Conservation (phyloP, 2,329 filamentous ascomycete species). For the Phaeosphaeriaceae sp. region DNA sequence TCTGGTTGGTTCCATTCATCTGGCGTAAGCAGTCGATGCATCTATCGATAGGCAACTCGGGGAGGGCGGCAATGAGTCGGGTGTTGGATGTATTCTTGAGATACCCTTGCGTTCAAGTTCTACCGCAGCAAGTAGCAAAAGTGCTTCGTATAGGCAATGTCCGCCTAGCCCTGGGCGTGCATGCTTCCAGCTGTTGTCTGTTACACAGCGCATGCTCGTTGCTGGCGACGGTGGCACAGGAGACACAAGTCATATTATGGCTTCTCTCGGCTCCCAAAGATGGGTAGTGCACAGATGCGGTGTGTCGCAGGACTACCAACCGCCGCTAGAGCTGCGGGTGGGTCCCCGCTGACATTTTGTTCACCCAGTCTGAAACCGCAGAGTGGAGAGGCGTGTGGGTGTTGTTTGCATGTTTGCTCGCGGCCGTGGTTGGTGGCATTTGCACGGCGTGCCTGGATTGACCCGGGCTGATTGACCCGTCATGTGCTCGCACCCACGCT, state of each 20-base stretch:
- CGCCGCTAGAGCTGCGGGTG: constrained; percentile 6
- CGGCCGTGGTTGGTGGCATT: not conserved
- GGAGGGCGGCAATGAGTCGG: constrained; percentile 7
- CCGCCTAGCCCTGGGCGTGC: constrained; percentile 12
- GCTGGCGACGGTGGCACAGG: constrained; percentile 27
- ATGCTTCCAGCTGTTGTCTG: constrained; percentile 21
- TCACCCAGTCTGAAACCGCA: constrained; percentile 32
- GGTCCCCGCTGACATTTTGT: constrained; percentile 19
- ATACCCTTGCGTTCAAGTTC: constrained; percentile 34
- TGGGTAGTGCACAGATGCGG: constrained; percentile 22
- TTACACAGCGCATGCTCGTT: constrained; percentile 34
- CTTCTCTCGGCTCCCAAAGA: constrained; percentile 9
- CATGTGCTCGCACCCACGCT: constrained; percentile 4
- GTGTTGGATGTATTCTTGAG: constrained; percentile 24
- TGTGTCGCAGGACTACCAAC: constrained; percentile 29
- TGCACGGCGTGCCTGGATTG: too few relatives aligned
- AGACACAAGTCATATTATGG: constrained; percentile 13
- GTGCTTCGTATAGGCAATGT: constrained; percentile 13
- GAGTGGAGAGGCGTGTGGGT: constrained; percentile 14
- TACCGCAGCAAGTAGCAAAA: constrained; percentile 20
- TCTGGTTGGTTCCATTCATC: not conserved
- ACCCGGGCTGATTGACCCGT: too few relatives aligned
- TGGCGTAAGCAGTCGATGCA: not conserved
- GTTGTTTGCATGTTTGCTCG: not conserved
- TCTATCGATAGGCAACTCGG: constrained; percentile 3